Evolutionary conservation across 2,329 filamentous ascomycete genomes (phyloP), one percentile per base, ranked within the genome.

Genomic region (Madurella fahalii): DNA sequence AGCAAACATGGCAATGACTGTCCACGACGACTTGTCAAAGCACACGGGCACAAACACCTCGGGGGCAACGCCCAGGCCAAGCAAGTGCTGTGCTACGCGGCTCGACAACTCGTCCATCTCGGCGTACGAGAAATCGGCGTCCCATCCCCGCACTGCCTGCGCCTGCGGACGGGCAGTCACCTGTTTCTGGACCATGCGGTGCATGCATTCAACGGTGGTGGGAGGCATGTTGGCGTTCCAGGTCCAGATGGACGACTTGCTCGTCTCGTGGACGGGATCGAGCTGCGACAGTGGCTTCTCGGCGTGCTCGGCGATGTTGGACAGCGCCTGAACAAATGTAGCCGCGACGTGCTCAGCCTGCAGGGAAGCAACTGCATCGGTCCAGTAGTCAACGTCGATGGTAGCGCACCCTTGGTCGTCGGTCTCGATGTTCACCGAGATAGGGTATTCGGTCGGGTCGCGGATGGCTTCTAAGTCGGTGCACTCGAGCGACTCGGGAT

Each of bases 151-250:
- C 31, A 64, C 43, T 4, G 62, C 62, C 12, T 53, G 52, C 25
- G 69, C 67, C n/a, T 71, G 59, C 1, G 77, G 74, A 4, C 55
- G 53, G 25, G 54, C 16, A 4, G 50, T 50, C 9, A 60, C 59
- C 46, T 64, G 62, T 42, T 53, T 57, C 56, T 60, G 58, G 7
- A 64, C 60, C 58, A 61, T 60, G n/a, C 40, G 49, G 43, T 64
- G 63, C 2, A 64, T 30, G 49, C 60, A 62, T 1, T 58, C 58
- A 0, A 20, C 42, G 1, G 57, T 60, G 11, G 56, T 47, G 13
- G 56, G 18, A 4, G 61, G 61, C 49, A 61, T 59, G 32, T 57
- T 56, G 37, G 52, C 52, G 32, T 64, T 64, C 62, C 62, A 64
- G 13, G 46, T 31, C 56, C 58, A 63, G 17, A 64, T 54, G 11